Percentiles rank a stretch among this genome's conserved stretches.
Conservation (phyloP, 176 grass and related monocot species). For the Bonia amplexicaulis region DNA sequence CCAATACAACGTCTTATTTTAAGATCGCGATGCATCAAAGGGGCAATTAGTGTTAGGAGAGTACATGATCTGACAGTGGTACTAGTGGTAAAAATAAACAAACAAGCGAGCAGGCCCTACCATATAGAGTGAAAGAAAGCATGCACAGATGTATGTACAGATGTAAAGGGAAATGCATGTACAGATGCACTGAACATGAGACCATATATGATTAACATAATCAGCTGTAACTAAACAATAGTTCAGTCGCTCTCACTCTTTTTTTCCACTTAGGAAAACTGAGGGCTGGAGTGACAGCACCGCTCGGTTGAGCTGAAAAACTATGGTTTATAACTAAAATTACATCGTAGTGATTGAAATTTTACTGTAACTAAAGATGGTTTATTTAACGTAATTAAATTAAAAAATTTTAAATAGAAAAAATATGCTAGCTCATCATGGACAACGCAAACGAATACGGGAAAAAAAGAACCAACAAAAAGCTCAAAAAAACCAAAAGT, state of each 20-base stretch:
- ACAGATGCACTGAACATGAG: not conserved
- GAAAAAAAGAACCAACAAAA: too few relatives aligned
- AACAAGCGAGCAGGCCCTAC: not conserved
- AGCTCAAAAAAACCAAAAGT: too few relatives aligned
- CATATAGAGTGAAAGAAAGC: not conserved
- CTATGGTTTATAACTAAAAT: too few relatives aligned
- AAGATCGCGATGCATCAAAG: constrained; percentile 9
- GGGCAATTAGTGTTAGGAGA: not conserved
- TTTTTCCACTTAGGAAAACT: not conserved
- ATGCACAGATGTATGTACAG: not conserved
- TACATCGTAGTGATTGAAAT: too few relatives aligned
- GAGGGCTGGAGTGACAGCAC: not conserved
- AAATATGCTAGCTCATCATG: too few relatives aligned
- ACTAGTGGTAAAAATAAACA: not conserved
- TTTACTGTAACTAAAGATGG: too few relatives aligned
- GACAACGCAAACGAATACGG: too few relatives aligned
- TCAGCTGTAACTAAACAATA: not conserved
- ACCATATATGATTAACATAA: not conserved
- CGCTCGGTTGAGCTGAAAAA: too few relatives aligned
- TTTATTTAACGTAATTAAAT: too few relatives aligned
- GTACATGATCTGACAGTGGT: constrained; percentile 1
- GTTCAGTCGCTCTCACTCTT: not conserved
- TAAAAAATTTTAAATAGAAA: too few relatives aligned
- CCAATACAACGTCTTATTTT: not conserved
- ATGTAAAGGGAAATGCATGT: not conserved